Conservation (phyloP, 192 early-diverging fungal genomes). For the Coemansia pectinata region DNA sequence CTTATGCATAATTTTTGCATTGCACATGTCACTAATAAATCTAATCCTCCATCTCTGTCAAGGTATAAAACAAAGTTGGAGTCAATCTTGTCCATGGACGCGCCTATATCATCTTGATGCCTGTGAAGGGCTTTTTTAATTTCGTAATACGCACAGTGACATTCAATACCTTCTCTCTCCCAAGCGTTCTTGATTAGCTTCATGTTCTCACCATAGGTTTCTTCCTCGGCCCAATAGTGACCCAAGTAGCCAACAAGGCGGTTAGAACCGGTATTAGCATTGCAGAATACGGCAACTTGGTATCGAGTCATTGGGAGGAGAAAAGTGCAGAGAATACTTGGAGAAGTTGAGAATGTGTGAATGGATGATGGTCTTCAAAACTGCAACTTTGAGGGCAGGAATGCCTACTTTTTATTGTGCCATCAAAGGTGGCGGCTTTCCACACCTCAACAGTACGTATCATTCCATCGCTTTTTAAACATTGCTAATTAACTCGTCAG, state of each 20-base stretch:
- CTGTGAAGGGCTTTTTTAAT: no score
- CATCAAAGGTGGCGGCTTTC: no score
- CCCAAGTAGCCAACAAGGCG: not conserved
- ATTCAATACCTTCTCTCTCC: not conserved
- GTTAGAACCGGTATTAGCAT: not conserved
- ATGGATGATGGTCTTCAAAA: not conserved
- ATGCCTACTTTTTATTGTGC: no score
- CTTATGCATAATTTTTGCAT: not conserved
- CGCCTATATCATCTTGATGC: no score
- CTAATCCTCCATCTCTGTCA: not conserved
- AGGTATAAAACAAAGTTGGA: not conserved
- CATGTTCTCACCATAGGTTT: not conserved
- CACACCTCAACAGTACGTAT: no score
- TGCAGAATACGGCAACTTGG: not conserved
- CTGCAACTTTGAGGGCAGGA: not conserved
- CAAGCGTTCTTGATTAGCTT: not conserved
- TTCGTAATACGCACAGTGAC: not conserved
- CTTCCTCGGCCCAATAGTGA: not conserved
- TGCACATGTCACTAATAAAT: not conserved
- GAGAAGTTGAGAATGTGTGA: not conserved
- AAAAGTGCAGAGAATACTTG: not conserved
- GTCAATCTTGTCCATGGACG: no score
- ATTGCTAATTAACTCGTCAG: no score
- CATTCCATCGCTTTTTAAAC: no score
- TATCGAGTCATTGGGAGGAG: not conserved